Percentiles rank a stretch among this genome's conserved stretches.
These are phyloP conservation scores for Cicer cuneatum DNA, from an alignment of 306 rosid species.

Conservation along the genomic window DNA sequence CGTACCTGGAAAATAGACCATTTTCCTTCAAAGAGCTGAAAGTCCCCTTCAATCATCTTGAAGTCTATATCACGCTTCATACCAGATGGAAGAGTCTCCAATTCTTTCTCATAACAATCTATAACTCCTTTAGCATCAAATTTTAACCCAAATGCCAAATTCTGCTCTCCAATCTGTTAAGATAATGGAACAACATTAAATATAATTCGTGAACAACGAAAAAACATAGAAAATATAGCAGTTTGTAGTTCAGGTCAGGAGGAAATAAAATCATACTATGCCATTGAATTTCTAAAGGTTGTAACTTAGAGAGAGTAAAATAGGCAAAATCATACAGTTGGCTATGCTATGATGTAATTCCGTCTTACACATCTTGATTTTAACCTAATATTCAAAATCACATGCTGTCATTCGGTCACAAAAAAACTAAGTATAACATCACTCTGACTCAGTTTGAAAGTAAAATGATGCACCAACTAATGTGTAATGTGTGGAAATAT, in stretches of 20 bases:
- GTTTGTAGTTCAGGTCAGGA: conserved; percentile 9
- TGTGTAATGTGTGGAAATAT: background rate
- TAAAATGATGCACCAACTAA: conserved; percentile 31
- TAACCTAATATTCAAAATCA: conserved; percentile 18
- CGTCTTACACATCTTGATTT: conserved; percentile 1
- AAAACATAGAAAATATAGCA: conserved; percentile 17
- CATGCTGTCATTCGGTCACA: background rate
- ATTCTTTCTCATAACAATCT: conserved; percentile 82
- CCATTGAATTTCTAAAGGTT: conserved; percentile 23
- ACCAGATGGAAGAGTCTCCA: conserved; percentile 65
- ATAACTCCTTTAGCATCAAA: conserved; percentile 82
- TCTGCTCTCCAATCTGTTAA: conserved; percentile 80
- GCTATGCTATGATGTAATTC: background rate
- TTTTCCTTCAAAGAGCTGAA: conserved; percentile 80
- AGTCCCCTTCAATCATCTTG: conserved; percentile 91
- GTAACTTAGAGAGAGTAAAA: conserved; percentile 23
- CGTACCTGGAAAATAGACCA: conserved; percentile 88
- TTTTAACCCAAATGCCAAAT: conserved; percentile 82
- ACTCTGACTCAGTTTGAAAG: conserved; percentile 5
- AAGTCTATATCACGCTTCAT: conserved; percentile 80
- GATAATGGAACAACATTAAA: conserved; percentile 36
- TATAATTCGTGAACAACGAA: conserved; percentile 21
- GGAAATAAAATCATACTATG: background rate
- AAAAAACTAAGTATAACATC: conserved; percentile 30
- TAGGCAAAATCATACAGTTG: conserved; percentile 24